Evolutionary conservation across 179 eudicot genomes (phyloP), one percentile per base, ranked within the genome.

Genomic region (Silene noctiflora): DNA sequence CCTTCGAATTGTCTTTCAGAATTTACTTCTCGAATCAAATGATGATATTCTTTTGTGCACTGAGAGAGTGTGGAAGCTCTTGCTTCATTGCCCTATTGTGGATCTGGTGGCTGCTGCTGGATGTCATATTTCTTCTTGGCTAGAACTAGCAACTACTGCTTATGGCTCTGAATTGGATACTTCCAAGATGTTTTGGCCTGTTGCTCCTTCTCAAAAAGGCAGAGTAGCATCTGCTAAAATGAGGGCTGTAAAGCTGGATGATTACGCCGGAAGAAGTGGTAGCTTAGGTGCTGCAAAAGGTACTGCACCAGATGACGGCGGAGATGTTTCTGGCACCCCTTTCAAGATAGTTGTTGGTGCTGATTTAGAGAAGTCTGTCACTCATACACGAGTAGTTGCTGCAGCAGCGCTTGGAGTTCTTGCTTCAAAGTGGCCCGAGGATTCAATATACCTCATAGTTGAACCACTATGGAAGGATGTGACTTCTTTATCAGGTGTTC

Each of bases 151-250:
- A 70, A 84, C 89, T 67, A 90, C 97, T 68, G 93, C 98, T 68
- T 94, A 88, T 85, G 99, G 99, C 62, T 94, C 98, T 51, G 81
- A 89, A 46, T 72, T 96, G 79, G 97, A 96, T 79, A 79, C 88
- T 42, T 79, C 89, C 67, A 94, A 96, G 87, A 94, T 96, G 98
- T 96, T 90, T 80, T 96, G 98, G 98, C 98, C 99, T 70, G 87
- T 87, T 51, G 84, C 93, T 21, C 86, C 94, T 75, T 89, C 98
- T 69, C 94, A 94, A 77, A 94, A 94, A 81, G 91, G 96, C 73
- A 91, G 91, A 79, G 76, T 84, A 76, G 91, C 94, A 63, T 97
- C 96, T 27, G 92, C 94, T 4, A 96, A 96, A 81, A 89, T 94
- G 89, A 87, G 97, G 85, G 97, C 96, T 53, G 91, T 81, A 31